Percentiles rank a stretch among this genome's conserved stretches.
Evolutionary conservation across 495 filamentous ascomycete species (phyloP).

Genomic region (Aspergillus sparsus): DNA sequence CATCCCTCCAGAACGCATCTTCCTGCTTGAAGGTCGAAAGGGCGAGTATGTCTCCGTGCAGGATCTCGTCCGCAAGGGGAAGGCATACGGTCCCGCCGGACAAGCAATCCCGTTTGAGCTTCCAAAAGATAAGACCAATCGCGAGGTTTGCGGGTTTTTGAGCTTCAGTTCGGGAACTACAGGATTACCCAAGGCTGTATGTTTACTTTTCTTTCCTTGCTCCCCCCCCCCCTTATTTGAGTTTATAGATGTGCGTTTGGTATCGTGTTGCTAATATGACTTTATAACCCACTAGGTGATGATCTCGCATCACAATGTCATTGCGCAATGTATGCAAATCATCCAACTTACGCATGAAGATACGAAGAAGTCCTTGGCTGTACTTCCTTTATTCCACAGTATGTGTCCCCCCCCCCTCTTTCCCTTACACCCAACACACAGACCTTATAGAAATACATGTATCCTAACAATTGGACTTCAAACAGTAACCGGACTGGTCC

Average conservation of each 20-base stretch:
- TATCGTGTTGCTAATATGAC: slow-evolving; percentile 16
- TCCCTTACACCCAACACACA: not conserved
- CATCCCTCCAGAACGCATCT: slow-evolving; percentile 49
- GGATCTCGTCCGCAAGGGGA: slow-evolving; percentile 50
- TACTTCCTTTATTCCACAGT: slow-evolving; percentile 57
- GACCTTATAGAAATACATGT: too few relatives aligned
- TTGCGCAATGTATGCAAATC: slow-evolving; percentile 62
- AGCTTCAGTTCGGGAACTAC: slow-evolving; percentile 53
- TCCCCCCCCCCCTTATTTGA: too few relatives aligned
- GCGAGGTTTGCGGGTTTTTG: slow-evolving; percentile 56
- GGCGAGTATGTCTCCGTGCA: slow-evolving; percentile 51
- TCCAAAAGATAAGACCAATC: slow-evolving; percentile 51
- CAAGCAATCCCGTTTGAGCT: slow-evolving; percentile 48
- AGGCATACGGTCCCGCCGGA: slow-evolving; percentile 28
- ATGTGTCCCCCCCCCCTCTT: slow-evolving; percentile 12
- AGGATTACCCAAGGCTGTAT: slow-evolving; percentile 34
- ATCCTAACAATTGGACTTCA: not conserved
- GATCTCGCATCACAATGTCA: slow-evolving; percentile 64
- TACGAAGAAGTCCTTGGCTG: slow-evolving; percentile 51
- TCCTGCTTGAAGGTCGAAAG: slow-evolving; percentile 55
- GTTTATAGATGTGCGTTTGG: not conserved
- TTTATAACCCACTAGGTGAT: slow-evolving; percentile 42
- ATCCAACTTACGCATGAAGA: slow-evolving; percentile 47
- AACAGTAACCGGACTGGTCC: slow-evolving; percentile 56
- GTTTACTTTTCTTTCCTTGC: slow-evolving; percentile 2